phyloP scores from a whole-genome alignment of 805 yeast genomes.

The Ogataea populi-albae region DNA sequence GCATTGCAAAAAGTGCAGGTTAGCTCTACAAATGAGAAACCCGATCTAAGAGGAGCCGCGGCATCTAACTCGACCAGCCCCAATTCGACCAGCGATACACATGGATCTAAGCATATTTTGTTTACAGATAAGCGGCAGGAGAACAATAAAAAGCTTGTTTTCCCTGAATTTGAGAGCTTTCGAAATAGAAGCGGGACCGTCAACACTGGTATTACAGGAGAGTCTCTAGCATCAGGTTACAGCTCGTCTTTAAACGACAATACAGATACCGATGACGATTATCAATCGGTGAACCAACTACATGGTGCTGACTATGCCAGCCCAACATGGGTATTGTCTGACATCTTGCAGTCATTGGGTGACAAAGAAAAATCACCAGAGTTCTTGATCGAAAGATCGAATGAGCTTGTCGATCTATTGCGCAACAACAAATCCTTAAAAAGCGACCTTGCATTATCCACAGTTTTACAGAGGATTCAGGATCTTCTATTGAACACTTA shows the following conservation, averaged over 20 bases:
- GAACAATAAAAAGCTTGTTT: constrained; percentile 1
- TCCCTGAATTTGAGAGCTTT: constrained; percentile 23
- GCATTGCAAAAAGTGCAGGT: constrained; percentile 15
- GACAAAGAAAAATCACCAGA: constrained; percentile 49
- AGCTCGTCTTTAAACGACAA: constrained; percentile 16
- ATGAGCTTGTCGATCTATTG: constrained; percentile 58
- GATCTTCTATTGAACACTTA: constrained; percentile 49
- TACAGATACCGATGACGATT: constrained; percentile 8
- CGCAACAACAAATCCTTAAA: constrained; percentile 57
- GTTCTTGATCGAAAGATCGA: constrained; percentile 55
- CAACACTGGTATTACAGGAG: constrained; percentile 17
- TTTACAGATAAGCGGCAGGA: constrained; percentile 1
- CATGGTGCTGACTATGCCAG: constrained; percentile 24
- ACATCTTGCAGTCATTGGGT: constrained; percentile 55
- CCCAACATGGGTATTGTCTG: constrained; percentile 64
- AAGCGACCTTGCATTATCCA: constrained; percentile 58
- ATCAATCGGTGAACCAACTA: constrained; percentile 3
- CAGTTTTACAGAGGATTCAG: constrained; percentile 54
- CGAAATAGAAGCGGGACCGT: constrained; percentile 25
- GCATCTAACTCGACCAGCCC: too few relatives aligned
- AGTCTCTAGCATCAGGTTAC: constrained; percentile 14
- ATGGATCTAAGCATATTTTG: too few relatives aligned
- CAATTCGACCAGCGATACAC: too few relatives aligned
- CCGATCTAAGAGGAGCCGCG: too few relatives aligned
- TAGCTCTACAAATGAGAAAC: too few relatives aligned